These are phyloP conservation scores for Colletotrichum tropicale DNA, from an alignment of 2,329 filamentous ascomycete species.

Conservation along the genomic window DNA sequence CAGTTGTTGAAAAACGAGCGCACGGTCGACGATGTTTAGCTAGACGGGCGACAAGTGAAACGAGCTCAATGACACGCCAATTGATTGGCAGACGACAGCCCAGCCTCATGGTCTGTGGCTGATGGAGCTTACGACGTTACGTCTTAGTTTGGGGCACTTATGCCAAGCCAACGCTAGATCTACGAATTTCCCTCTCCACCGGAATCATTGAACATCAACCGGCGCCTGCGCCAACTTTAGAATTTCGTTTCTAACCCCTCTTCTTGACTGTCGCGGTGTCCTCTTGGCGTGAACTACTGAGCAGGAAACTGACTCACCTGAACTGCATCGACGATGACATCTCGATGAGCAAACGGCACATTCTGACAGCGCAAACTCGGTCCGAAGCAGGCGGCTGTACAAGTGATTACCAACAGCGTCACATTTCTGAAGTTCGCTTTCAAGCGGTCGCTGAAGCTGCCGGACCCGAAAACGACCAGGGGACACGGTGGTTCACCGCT, in stretches of 20 bases:
- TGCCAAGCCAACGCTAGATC: not conserved
- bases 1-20: not conserved
- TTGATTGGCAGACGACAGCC: constrained; percentile 3
- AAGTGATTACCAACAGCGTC: not conserved
- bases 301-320: not conserved
- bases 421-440: not conserved
- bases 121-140: not conserved
- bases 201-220: not conserved
- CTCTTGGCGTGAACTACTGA: not conserved
- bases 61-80: not conserved
- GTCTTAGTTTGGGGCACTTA: not conserved
- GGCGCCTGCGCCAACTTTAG: not conserved
- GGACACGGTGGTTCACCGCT: not conserved
- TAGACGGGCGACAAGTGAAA: constrained; percentile 4
- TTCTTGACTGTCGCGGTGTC: constrained; percentile 1
- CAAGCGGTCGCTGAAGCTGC: not conserved
- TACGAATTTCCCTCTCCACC: not conserved
- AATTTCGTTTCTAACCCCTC: not conserved
- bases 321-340: not conserved
- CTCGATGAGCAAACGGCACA: not conserved
- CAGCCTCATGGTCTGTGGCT: not conserved
- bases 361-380: not conserved
- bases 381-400: not conserved
- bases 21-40: not conserved
- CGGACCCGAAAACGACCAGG: not conserved